Conservation (phyloP, 129 eudicot genomes). For the Sambucus nigra region DNA sequence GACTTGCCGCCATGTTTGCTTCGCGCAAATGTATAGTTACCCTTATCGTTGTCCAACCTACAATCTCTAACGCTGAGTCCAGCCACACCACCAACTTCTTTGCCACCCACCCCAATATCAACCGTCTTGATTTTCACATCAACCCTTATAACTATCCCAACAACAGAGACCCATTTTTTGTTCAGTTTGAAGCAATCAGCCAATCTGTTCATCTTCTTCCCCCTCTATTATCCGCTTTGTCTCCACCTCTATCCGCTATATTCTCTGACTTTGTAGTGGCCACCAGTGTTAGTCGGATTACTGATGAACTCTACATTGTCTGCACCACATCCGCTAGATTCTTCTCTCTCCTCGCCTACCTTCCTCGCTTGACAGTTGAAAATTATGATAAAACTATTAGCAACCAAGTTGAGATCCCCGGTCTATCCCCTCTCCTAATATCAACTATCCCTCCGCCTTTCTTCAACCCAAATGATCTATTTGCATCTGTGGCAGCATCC, state of each 20-base stretch:
- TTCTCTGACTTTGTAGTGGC: constrained; percentile 27
- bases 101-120: constrained; percentile 25
- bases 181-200: constrained; percentile 32
- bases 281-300: constrained; percentile 15
- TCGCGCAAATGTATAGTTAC: constrained; percentile 31
- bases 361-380: constrained; percentile 7
- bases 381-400: not conserved
- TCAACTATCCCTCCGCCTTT: constrained; percentile 38
- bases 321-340: constrained; percentile 47
- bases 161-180: constrained; percentile 33
- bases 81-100: constrained; percentile 31
- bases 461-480: constrained; percentile 24
- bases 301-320: constrained; percentile 26
- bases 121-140: constrained; percentile 25
- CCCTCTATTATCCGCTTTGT: constrained; percentile 31
- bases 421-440: constrained; percentile 13
- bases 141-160: constrained; percentile 8
- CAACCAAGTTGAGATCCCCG: constrained; percentile 18
- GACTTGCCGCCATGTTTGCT: constrained; percentile 35
- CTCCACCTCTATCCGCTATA: constrained; percentile 42
- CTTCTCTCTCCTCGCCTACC: constrained; percentile 19
- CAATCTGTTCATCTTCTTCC: constrained; percentile 33
- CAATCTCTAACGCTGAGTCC: constrained; percentile 38
- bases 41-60: constrained; percentile 33
- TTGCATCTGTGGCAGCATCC: constrained; percentile 19